Percentiles rank a stretch among this genome's conserved stretches.
Evolutionary conservation across 1,139 yeast genomes (phyloP).

Genomic region (Blastobotrys capitulatus): DNA sequence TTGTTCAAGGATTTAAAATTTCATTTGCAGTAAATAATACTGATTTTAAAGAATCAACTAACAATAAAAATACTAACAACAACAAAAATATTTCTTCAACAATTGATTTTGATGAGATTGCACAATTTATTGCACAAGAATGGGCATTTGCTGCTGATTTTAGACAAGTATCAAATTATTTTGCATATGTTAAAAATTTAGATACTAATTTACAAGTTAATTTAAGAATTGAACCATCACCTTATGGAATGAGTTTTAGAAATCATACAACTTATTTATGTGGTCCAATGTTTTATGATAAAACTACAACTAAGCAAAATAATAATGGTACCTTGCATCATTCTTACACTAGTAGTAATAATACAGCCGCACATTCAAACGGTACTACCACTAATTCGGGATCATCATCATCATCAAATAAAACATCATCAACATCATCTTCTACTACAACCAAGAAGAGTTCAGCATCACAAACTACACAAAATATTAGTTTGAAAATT

Average conservation of each 20-base stretch:
- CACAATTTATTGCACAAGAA: background rate
- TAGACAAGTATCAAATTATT: background rate
- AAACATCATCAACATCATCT: background rate
- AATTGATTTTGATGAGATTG: background rate
- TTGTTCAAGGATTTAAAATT: constrained; percentile 1
- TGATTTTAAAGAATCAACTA: background rate
- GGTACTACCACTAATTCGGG: background rate
- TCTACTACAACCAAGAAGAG: background rate
- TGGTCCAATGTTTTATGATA: background rate
- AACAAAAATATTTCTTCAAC: too few species aligned
- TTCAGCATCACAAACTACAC: too few species aligned
- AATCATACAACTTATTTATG: background rate
- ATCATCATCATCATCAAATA: too few species aligned
- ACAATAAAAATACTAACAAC: too few species aligned
- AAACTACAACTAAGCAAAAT: background rate
- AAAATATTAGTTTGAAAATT: background rate
- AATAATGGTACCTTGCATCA: background rate
- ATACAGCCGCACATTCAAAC: background rate
- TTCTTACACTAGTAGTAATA: background rate
- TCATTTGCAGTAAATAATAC: background rate
- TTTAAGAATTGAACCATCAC: constrained; percentile 4
- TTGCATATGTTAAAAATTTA: constrained; percentile 1
- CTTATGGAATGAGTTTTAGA: constrained; percentile 1
- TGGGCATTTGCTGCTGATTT: background rate
- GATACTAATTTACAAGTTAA: background rate